These are phyloP conservation scores for Neurospora sp. DNA, from an alignment of 2,329 filamentous ascomycete genomes.

Conservation along the genomic window DNA sequence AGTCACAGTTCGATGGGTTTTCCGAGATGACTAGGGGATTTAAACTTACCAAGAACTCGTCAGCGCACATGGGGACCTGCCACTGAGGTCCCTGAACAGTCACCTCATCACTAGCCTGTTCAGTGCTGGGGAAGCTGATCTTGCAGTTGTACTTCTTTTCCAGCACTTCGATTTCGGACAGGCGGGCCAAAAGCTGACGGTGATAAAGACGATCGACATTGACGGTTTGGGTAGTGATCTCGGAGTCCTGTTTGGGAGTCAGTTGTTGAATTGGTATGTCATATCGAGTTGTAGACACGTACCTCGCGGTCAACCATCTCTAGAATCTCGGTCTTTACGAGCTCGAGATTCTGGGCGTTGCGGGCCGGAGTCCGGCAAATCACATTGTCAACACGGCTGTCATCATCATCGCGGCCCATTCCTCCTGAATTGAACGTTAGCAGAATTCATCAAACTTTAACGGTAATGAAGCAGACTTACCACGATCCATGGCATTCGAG, in stretches of 20 bases:
- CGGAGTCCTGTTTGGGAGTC: slow-evolving; percentile 59
- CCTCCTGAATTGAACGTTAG: slow-evolving; percentile 29
- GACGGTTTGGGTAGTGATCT: slow-evolving; percentile 90
- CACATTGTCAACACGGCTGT: slow-evolving; percentile 97
- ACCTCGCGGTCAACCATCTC: slow-evolving; percentile 97
- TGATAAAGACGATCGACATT: slow-evolving; percentile 93
- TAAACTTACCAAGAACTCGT: slow-evolving; percentile 69
- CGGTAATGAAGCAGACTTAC: slow-evolving; percentile 24
- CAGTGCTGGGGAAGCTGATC: slow-evolving; percentile 94
- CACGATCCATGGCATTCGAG: slow-evolving; percentile 96
- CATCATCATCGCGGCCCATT: slow-evolving; percentile 90
- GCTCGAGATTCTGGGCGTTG: slow-evolving; percentile 91
- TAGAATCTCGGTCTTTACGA: slow-evolving; percentile 97
- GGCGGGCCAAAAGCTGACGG: slow-evolving; percentile 79
- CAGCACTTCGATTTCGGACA: slow-evolving; percentile 82
- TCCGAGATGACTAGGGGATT: not conserved
- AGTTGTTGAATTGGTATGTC: not conserved
- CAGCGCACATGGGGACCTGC: slow-evolving; percentile 93
- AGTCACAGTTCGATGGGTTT: not conserved
- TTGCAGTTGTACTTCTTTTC: slow-evolving; percentile 99
- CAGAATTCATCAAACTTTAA: not conserved
- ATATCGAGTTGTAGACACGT: slow-evolving; percentile 26
- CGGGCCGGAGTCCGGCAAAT: slow-evolving; percentile 95
- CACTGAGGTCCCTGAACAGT: slow-evolving; percentile 95
- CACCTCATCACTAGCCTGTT: slow-evolving; percentile 92